phyloP scores from a whole-genome alignment of 2,329 filamentous ascomycete genomes.

The Penicillium sp. region DNA sequence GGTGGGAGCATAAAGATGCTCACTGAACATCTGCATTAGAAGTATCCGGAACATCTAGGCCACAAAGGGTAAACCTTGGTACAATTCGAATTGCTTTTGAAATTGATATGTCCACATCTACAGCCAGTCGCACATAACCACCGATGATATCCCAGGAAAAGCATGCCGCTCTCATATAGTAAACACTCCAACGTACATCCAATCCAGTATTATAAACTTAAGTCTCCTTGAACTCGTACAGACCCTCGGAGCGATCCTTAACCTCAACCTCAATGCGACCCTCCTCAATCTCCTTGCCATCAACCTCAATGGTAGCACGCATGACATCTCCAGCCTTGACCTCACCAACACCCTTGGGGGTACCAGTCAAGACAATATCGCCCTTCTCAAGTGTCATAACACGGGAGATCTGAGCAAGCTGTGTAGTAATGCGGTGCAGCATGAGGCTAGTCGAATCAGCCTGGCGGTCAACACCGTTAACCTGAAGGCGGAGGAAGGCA shows the following conservation, averaged over 20 bases:
- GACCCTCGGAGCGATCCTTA: conserved; percentile 68
- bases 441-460: conserved; percentile 88
- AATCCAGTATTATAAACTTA: conserved; percentile 32
- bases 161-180: neutral
- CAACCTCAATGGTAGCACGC: conserved; percentile 75
- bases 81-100: neutral
- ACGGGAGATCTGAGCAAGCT: conserved; percentile 86
- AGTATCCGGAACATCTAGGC: no score
- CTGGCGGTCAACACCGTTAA: conserved; percentile 79
- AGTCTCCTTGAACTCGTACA: conserved; percentile 76
- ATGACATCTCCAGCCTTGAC: conserved; percentile 86
- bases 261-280: conserved; percentile 81
- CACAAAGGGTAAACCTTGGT: neutral
- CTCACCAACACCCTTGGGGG: conserved; percentile 89
- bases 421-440: conserved; percentile 85
- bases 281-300: conserved; percentile 80
- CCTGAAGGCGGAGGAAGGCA: conserved; percentile 78
- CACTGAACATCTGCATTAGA: no score
- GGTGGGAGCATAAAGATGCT: no score
- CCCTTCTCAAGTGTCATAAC: conserved; percentile 93
- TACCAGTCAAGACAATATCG: conserved; percentile 94
- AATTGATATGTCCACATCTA: neutral
- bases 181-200: neutral
- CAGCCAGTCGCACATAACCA: neutral
- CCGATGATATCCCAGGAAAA: neutral